Base-by-base conservation (phyloP, 306 rosid species). In the Biancaea sappan region DNA sequence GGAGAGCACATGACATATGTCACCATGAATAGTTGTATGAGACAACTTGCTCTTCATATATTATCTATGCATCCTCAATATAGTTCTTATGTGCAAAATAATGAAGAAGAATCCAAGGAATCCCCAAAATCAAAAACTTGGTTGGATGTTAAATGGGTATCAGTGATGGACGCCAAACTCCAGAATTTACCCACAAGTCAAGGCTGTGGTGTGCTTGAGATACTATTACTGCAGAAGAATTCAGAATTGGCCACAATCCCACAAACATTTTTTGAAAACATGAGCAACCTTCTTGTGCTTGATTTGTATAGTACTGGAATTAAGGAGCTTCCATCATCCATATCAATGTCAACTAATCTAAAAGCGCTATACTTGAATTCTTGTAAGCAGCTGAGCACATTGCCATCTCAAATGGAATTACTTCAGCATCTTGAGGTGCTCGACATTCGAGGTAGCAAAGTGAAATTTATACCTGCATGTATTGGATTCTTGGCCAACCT, bases 341-440 rank as follows among this genome's bases (percentile, higher is more conserved):
- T 77, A 11, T 67, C 79, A 60, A 38, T 29, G 6, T 41, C 77
- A 61, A 67, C 4, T 7, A 15, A 34, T 66, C 76, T 77, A 0
- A 74, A 71, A 44, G 69, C 29, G 5, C 52, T 82, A 0, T 82
- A 75, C 43, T 31, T 69, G 7, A 75, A 80, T 53, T 37, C 8
- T 19, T 75, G 84, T 5, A 13, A 11, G 21, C 9, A 16, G 6
- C 25, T 80, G 32, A 56, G 3, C 5, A 29, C n/a, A 25, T 68
- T 81, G n/a, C 43, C 78, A 21, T 1, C 3, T 19, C 57, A 60
- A 47, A 56, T 65, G 19, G 31, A 4, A 28, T 40, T 32, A 38
- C 81, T 81, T 56, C 48, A 46, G 73, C 15, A 16, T 47, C 79
- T 76, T 46, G 78, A 76, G 62, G 70, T 81, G 41, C 81, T 81